Conservation (phyloP, 1,139 yeast species). For the Candida glucosophila region DNA sequence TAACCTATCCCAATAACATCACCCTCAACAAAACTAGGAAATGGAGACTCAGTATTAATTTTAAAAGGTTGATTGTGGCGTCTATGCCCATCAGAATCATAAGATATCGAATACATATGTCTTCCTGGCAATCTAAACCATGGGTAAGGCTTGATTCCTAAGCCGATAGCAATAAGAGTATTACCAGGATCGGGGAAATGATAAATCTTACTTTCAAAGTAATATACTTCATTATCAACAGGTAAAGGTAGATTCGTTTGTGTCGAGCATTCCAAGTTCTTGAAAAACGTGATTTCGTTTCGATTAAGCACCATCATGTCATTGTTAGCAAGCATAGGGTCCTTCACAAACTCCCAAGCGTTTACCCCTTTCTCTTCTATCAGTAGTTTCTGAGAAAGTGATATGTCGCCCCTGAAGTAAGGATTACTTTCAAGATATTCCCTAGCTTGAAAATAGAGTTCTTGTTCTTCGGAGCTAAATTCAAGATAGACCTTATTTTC, state of each 20-base stretch:
- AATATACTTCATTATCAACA: slow-evolving; percentile 76
- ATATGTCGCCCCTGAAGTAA: slow-evolving; percentile 35
- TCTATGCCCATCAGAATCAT: slow-evolving; percentile 47
- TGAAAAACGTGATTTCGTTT: slow-evolving; percentile 69
- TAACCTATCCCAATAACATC: slow-evolving; percentile 66
- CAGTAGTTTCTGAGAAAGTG: slow-evolving; percentile 43
- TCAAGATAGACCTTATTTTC: slow-evolving; percentile 53
- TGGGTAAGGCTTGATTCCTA: slow-evolving; percentile 46
- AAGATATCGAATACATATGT: slow-evolving; percentile 39
- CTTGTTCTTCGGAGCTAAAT: slow-evolving; percentile 66
- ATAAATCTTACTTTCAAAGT: slow-evolving; percentile 71
- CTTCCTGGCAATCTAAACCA: slow-evolving; percentile 54
- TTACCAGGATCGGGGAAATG: slow-evolving; percentile 48
- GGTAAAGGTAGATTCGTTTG: slow-evolving; percentile 88
- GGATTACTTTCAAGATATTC: slow-evolving; percentile 50
- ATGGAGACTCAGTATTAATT: slow-evolving; percentile 26
- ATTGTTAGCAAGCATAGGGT: slow-evolving; percentile 49
- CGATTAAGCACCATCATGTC: slow-evolving; percentile 59
- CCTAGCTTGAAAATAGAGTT: slow-evolving; percentile 65
- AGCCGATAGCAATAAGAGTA: slow-evolving; percentile 36
- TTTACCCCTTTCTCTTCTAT: slow-evolving; percentile 89
- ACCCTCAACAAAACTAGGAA: slow-evolving; percentile 43
- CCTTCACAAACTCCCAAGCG: slow-evolving; percentile 89
- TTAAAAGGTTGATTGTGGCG: slow-evolving; percentile 45
- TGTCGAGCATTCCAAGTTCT: slow-evolving; percentile 64